Percentiles rank a stretch among this genome's conserved stretches.
These are phyloP conservation scores for Lodderomyces orthopsilosis DNA, from an alignment of 1,139 yeast species.

Conservation along the genomic window DNA sequence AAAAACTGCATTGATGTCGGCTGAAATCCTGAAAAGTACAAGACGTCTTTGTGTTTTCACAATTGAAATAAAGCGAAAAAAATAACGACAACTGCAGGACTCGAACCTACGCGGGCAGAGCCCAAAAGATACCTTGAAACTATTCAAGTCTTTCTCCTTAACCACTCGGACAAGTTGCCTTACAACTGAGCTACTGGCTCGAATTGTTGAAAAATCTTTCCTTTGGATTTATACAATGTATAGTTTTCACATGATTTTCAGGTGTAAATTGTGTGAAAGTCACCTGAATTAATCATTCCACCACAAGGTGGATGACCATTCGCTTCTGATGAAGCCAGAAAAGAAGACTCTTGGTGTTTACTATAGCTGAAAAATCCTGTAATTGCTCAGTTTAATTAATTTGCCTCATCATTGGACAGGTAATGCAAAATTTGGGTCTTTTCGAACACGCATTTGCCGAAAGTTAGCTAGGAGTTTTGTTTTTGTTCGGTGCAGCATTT, in stretches of 20 bases:
- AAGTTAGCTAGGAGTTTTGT: no score
- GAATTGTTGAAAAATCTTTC: neutral
- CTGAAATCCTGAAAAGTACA: neutral
- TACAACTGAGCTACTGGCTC: conserved; percentile 1
- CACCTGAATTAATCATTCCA: neutral
- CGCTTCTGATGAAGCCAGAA: no score
- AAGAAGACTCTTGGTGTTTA: no score
- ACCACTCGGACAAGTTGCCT: conserved; percentile 8
- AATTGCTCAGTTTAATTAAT: no score
- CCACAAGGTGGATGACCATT: no score
- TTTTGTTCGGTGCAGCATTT: no score
- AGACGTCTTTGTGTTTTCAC: neutral
- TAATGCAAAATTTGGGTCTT: no score
- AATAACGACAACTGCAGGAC: conserved; percentile 8
- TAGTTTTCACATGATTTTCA: neutral
- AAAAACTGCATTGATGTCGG: neutral
- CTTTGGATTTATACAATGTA: neutral
- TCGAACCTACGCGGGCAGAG: conserved; percentile 9
- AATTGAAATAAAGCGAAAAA: neutral
- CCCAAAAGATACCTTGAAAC: conserved; percentile 7
- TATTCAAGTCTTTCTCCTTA: conserved; percentile 8
- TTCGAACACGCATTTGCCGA: no score
- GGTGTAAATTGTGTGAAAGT: neutral
- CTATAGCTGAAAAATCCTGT: no score
- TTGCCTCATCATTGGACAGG: no score